Evolutionary conservation across 2,329 filamentous ascomycete genomes (phyloP).

Genomic region (Clonostachys rosea): DNA sequence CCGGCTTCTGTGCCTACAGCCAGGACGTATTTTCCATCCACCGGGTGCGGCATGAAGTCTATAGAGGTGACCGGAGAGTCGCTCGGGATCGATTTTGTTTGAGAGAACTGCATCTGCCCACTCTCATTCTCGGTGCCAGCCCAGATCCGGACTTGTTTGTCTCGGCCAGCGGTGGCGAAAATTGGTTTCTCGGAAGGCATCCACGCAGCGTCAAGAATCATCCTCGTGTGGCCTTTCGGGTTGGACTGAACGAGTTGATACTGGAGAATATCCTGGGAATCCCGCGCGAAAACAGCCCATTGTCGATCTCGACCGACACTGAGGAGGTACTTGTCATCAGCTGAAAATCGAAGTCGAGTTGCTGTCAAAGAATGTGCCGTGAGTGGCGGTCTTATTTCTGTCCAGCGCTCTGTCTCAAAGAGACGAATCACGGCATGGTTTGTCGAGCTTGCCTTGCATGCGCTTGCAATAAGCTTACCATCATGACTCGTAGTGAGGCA

Average conservation of each 20-base stretch:
- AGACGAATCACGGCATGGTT: conserved; percentile 93
- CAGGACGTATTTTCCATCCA: conserved; percentile 30
- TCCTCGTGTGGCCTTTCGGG: conserved; percentile 81
- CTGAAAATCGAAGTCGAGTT: conserved; percentile 75
- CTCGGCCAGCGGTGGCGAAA: conserved; percentile 87
- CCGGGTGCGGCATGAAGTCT: conserved; percentile 48
- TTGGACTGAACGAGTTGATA: conserved; percentile 63
- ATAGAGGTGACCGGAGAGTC: conserved; percentile 65
- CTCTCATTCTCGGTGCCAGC: conserved; percentile 17
- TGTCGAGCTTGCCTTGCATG: conserved; percentile 86
- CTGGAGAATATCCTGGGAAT: conserved; percentile 20
- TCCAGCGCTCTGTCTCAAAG: conserved; percentile 84
- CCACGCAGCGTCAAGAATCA: conserved; percentile 91
- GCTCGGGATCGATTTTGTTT: conserved; percentile 47
- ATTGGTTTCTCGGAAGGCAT: conserved; percentile 48
- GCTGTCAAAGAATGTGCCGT: conserved; percentile 84
- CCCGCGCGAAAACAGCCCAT: conserved; percentile 75
- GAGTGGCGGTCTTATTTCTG: conserved; percentile 78
- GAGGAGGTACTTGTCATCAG: conserved; percentile 68
- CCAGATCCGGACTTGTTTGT: conserved; percentile 82
- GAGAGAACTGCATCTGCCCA: conserved; percentile 36
- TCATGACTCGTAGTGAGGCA: conserved; percentile 75
- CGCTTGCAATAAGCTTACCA: conserved; percentile 75
- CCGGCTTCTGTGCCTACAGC: conserved; percentile 56
- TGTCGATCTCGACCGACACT: conserved; percentile 90